phyloP scores from a whole-genome alignment of 352 stramenopile genomes.

The Pythium scleroteichum region DNA sequence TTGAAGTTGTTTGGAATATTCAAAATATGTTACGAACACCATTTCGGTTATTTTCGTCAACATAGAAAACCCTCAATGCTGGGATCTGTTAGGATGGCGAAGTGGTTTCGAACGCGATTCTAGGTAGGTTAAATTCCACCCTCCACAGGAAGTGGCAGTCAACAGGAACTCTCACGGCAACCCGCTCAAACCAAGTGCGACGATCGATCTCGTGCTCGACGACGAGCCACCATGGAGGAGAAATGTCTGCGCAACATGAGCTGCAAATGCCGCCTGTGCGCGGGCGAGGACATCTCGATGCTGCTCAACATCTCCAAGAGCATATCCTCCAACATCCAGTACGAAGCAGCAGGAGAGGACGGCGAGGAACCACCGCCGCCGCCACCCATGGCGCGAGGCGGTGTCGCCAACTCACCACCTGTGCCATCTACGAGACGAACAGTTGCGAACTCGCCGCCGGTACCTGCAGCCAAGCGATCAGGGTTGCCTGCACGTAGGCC shows the following conservation, averaged over 20 bases:
- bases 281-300: slow-evolving; percentile 74
- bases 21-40: slow-evolving; percentile 22
- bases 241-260: slow-evolving; percentile 88
- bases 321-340: slow-evolving; percentile 82
- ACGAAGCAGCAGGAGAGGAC: slow-evolving; percentile 40
- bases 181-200: slow-evolving; percentile 18
- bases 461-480: slow-evolving; percentile 12
- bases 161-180: slow-evolving; percentile 13
- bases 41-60: slow-evolving; percentile 2
- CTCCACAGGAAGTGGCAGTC: slow-evolving; percentile 11
- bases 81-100: slow-evolving; percentile 1
- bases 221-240: slow-evolving; percentile 51
- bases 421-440: slow-evolving; percentile 19
- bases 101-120: slow-evolving; percentile 1
- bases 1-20: slow-evolving; percentile 36
- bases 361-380: slow-evolving; percentile 23
- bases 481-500: slow-evolving; percentile 3
- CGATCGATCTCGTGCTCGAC: neutral
- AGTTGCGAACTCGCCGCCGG: slow-evolving; percentile 48
- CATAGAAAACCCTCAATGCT: too few relatives aligned
- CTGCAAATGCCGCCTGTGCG: slow-evolving; percentile 82
- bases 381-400: slow-evolving; percentile 27
- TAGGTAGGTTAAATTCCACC: slow-evolving; percentile 23
- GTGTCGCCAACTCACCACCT: slow-evolving; percentile 51
- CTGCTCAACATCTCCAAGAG: slow-evolving; percentile 79